phyloP scores from a whole-genome alignment of 140 eudicot species.

The Ambrosia hybrid region DNA sequence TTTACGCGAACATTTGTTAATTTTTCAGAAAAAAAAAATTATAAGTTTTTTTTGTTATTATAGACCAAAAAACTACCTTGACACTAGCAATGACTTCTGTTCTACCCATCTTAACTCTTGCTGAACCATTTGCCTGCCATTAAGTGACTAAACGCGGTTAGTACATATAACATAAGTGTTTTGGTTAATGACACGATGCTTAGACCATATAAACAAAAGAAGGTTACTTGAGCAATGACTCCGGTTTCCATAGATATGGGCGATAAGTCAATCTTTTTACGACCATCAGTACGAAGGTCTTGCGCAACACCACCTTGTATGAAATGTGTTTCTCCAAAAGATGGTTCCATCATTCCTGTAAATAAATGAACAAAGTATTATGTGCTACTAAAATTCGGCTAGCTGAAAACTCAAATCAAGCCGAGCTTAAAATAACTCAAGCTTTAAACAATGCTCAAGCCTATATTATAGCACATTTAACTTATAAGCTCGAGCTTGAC shows the following conservation, averaged over 20 bases:
- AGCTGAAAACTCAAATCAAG: no score
- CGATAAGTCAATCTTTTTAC: slow-evolving; percentile 62
- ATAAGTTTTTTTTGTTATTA: no score
- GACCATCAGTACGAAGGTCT: slow-evolving; percentile 90
- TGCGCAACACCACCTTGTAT: slow-evolving; percentile 92
- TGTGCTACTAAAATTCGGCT: no score
- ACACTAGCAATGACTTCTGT: slow-evolving; percentile 94
- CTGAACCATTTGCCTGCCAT: slow-evolving; percentile 86
- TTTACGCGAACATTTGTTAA: background rate
- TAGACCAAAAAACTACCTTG: slow-evolving; percentile 46
- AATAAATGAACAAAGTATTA: background rate
- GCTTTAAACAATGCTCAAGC: no score
- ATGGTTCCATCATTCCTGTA: slow-evolving; percentile 51
- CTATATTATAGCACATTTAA: no score
- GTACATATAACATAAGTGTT: background rate
- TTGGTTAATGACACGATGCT: slow-evolving; percentile 20
- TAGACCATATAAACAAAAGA: background rate
- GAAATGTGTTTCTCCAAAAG: slow-evolving; percentile 76
- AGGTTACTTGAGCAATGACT: background rate
- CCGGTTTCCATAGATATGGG: slow-evolving; percentile 33
- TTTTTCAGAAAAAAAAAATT: no score
- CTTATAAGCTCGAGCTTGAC: no score
- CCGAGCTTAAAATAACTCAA: no score
- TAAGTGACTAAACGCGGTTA: background rate
- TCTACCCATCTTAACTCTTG: slow-evolving; percentile 81